Percentiles rank a stretch among this genome's conserved stretches.
Evolutionary conservation across 2,329 filamentous ascomycete genomes (phyloP).

Genomic region (Dactylellina sp.): DNA sequence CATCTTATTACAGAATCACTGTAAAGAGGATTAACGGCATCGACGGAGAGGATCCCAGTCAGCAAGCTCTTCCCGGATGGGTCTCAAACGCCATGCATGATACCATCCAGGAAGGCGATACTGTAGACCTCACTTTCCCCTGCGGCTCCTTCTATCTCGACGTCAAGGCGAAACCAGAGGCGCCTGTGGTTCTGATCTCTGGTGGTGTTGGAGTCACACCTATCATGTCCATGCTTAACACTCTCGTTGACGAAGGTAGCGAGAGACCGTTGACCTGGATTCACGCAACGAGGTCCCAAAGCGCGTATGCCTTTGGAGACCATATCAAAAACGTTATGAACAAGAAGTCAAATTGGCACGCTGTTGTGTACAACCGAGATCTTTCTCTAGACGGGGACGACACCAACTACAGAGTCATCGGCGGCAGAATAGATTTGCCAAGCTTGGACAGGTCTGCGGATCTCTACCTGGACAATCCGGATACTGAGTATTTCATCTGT

Average conservation of each 20-base stretch:
- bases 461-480: conserved; percentile 69
- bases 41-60: conserved; percentile 62
- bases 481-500: conserved; percentile 77
- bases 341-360: conserved; percentile 67
- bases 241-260: conserved; percentile 63
- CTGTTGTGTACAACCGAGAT: conserved; percentile 71
- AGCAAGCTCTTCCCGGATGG: conserved; percentile 65
- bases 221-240: conserved; percentile 74
- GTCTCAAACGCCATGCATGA: conserved; percentile 70
- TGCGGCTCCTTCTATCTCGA: conserved; percentile 73
- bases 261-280: conserved; percentile 72
- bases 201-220: conserved; percentile 77
- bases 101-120: conserved; percentile 67
- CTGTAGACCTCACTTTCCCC: conserved; percentile 70
- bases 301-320: conserved; percentile 69
- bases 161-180: conserved; percentile 63
- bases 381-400: conserved; percentile 66
- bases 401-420: conserved; percentile 72
- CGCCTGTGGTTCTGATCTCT: conserved; percentile 74
- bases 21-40: conserved; percentile 73
- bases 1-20: conserved; percentile 76
- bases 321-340: conserved; percentile 66
- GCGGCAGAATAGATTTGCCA: conserved; percentile 71
- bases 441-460: conserved; percentile 68
- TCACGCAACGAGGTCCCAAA: conserved; percentile 70